Conservation (phyloP, 495 filamentous ascomycete genomes). For the Bombardia bombarda region DNA sequence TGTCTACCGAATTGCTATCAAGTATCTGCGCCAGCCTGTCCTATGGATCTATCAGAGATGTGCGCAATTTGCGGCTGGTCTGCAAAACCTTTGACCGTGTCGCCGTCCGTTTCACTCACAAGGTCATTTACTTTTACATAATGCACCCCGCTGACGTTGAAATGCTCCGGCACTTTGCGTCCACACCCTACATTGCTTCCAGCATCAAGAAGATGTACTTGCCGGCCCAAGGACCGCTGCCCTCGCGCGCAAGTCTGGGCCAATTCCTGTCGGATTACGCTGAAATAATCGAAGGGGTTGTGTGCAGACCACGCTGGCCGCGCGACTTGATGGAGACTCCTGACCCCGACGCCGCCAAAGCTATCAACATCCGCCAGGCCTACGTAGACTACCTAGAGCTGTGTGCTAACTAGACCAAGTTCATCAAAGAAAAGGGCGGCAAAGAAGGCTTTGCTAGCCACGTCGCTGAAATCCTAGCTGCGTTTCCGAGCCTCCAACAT, state of each 20-base stretch:
- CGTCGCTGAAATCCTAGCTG: too few relatives aligned
- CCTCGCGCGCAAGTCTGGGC: too few relatives aligned
- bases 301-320: not conserved
- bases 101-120: not conserved
- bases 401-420: too few relatives aligned
- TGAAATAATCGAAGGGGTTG: not conserved
- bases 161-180: not conserved
- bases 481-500: too few relatives aligned
- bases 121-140: not conserved
- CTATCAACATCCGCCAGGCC: too few relatives aligned
- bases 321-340: not conserved
- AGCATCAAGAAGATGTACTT: not conserved
- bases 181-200: not conserved
- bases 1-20: too few relatives aligned
- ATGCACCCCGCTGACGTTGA: not conserved
- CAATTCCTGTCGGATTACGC: too few relatives aligned
- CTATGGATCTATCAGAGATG: not conserved
- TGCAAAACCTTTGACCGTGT: not conserved
- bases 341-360: not conserved
- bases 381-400: too few relatives aligned
- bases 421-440: too few relatives aligned
- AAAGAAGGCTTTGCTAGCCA: too few relatives aligned
- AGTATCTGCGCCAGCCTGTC: too few relatives aligned
- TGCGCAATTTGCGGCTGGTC: not conserved
- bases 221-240: not conserved